These are phyloP conservation scores for Jacaranda copaia DNA, from an alignment of 257 asterid genomes.

Conservation along the genomic window DNA sequence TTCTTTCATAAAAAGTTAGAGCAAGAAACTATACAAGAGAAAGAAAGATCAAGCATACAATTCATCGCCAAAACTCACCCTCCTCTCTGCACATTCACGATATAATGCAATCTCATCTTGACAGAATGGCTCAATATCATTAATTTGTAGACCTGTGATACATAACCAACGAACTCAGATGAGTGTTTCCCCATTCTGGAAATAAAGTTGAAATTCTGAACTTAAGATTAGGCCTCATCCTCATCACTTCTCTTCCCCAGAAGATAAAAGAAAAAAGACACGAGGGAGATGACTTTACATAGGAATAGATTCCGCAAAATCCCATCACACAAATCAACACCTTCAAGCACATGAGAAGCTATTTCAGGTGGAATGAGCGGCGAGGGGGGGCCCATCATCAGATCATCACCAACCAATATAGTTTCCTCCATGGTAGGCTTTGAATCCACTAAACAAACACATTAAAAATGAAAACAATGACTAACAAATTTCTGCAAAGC, in stretches of 20 bases:
- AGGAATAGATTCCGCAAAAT: constrained; percentile 85
- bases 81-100: constrained; percentile 59
- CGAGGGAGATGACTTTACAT: constrained; percentile 50
- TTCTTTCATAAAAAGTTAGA: not conserved
- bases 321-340: constrained; percentile 90
- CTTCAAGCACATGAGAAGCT: constrained; percentile 93
- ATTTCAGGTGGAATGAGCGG: constrained; percentile 95
- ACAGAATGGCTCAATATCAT: constrained; percentile 87
- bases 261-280: not conserved
- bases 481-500: not conserved
- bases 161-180: constrained; percentile 26
- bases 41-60: constrained; percentile 11
- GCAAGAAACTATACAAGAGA: not conserved
- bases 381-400: constrained; percentile 96
- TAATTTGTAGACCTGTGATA: constrained; percentile 70
- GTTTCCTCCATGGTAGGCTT: constrained; percentile 96
- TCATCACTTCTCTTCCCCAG: not conserved
- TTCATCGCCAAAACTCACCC: constrained; percentile 45
- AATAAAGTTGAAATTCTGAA: not conserved
- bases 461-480: constrained; percentile 20
- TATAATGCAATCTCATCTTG: constrained; percentile 65
- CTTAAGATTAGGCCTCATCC: not conserved
- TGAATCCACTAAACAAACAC: constrained; percentile 67
- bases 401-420: constrained; percentile 95
- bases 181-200: not conserved